Percentiles rank a stretch among this genome's conserved stretches.
phyloP scores from a whole-genome alignment of 2,329 filamentous ascomycete genomes.

The Talaromyces sp. region DNA sequence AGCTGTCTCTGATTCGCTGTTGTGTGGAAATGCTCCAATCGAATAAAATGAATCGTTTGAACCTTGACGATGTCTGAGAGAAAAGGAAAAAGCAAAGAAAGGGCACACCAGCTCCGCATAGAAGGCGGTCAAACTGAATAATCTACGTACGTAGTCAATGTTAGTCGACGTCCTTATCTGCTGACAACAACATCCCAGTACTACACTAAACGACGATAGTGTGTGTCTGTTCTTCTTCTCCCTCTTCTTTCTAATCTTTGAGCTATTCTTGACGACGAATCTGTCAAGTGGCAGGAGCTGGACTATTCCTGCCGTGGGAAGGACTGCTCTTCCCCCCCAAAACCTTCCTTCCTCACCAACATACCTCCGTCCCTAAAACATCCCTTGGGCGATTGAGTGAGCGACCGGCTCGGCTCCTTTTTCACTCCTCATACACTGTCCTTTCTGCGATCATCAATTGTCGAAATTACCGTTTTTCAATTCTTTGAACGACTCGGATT shows the following conservation, averaged over 20 bases:
- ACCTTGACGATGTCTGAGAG: not conserved
- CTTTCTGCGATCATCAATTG: not conserved
- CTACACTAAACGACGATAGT: not conserved
- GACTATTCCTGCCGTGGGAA: conserved; percentile 1
- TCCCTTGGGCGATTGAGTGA: conserved; percentile 10
- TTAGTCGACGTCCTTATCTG: conserved; percentile 11
- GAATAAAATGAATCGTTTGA: not conserved
- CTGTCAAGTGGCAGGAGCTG: not conserved
- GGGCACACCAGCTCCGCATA: conserved; percentile 20
- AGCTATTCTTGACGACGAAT: too few species aligned
- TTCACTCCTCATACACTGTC: not conserved
- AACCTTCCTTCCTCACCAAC: conserved; percentile 8
- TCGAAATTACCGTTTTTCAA: not conserved
- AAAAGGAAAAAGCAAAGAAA: conserved; percentile 7
- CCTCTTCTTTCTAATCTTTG: not conserved
- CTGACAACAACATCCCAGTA: conserved; percentile 12
- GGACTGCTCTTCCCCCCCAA: not conserved
- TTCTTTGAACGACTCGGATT: not conserved
- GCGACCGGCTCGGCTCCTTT: conserved; percentile 3
- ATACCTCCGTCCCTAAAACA: conserved; percentile 2
- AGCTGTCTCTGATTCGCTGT: conserved; percentile 1
- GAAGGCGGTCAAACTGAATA: conserved; percentile 10
- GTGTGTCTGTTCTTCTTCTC: conserved; percentile 9
- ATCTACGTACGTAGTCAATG: not conserved
- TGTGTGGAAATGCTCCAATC: not conserved